phyloP scores from a whole-genome alignment of 1,139 yeast genomes.

The Geotrichum histeridarum region DNA sequence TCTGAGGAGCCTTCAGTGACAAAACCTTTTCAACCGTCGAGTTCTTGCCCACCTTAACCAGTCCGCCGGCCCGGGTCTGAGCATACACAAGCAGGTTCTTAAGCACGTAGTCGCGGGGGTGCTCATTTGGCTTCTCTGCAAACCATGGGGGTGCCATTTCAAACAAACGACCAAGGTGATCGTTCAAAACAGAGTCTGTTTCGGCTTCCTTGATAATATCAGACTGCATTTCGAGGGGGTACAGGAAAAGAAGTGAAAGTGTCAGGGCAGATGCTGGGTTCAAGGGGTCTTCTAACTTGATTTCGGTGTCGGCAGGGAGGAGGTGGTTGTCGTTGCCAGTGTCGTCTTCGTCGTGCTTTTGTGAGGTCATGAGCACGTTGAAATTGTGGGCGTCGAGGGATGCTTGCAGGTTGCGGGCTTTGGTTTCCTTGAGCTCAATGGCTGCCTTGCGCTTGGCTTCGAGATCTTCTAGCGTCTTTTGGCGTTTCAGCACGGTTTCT shows the following conservation, averaged over 20 bases:
- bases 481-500: slow-evolving; percentile 36
- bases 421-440: slow-evolving; percentile 33
- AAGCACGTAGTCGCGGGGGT: slow-evolving; percentile 45
- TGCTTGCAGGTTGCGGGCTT: slow-evolving; percentile 39
- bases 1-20: slow-evolving; percentile 55
- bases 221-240: slow-evolving; percentile 81
- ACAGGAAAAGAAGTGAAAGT: slow-evolving; percentile 73
- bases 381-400: slow-evolving; percentile 27
- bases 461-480: slow-evolving; percentile 26
- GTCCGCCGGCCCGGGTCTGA: slow-evolving; percentile 80
- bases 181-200: slow-evolving; percentile 52
- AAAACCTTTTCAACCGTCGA: slow-evolving; percentile 61
- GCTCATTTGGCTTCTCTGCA: slow-evolving; percentile 37
- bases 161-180: slow-evolving; percentile 42
- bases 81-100: slow-evolving; percentile 65
- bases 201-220: slow-evolving; percentile 70
- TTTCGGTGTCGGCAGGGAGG: slow-evolving; percentile 31
- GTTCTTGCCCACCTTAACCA: slow-evolving; percentile 80
- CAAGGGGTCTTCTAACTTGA: slow-evolving; percentile 59
- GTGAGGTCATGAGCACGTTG: slow-evolving; percentile 23
- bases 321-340: slow-evolving; percentile 15
- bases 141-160: slow-evolving; percentile 71
- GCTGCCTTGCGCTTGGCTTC: slow-evolving; percentile 36
- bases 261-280: slow-evolving; percentile 76
- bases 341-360: slow-evolving; percentile 17